Evolutionary conservation across 306 rosid genomes (phyloP), one percentile per base, ranked within the genome.

Genomic region (Cyclanthera cordifolia): DNA sequence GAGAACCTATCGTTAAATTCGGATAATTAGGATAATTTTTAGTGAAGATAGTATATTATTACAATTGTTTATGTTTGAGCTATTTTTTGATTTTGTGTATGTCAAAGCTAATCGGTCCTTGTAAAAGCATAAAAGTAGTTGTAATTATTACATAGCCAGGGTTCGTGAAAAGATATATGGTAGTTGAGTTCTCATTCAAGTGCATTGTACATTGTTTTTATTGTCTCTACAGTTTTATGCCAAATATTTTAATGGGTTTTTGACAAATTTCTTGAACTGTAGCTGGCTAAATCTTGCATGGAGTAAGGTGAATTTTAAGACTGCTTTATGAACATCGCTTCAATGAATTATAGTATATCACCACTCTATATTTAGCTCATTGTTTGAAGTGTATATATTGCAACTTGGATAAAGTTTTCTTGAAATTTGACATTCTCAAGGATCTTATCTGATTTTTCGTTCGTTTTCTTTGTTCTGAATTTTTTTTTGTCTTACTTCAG

Each of bases 401-500:
- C 27, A 8, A 58, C 24, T 61, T 20, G 7, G 17, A 37, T 20
- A 19, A 39, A 37, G 0, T 34, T 61, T 19, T 4, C 8, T 19
- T 37, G n/a, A 20, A 61, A 1, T 13, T 37, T 9, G 11, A 37
- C 11, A 11, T 39, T 14, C 28, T 21, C 11, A 12, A 39, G 17
- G 17, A 39, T 39, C 6, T 17, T 17, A 27, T 60, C 67, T 24
- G 24, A 37, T 14, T 45, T 66, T 23, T 20, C 23, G 39, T 14
- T 46, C 15, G 15, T 47, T 45, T 46, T 23, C 37, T 21, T 63
- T 73, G 49, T 67, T 43, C 69, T 74, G 39, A 53, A 64, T 27
- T 10, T 66, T 27, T 10, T 66, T 23, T 47, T 70, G 9, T 63
- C 16, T 60, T 25, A 76, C 72, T 58, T 77, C 86, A 88, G 97